Percentiles rank a stretch among this genome's conserved stretches.
phyloP scores from a whole-genome alignment of 371 early-diverging fungal genomes.

The Mucor mucedo region DNA sequence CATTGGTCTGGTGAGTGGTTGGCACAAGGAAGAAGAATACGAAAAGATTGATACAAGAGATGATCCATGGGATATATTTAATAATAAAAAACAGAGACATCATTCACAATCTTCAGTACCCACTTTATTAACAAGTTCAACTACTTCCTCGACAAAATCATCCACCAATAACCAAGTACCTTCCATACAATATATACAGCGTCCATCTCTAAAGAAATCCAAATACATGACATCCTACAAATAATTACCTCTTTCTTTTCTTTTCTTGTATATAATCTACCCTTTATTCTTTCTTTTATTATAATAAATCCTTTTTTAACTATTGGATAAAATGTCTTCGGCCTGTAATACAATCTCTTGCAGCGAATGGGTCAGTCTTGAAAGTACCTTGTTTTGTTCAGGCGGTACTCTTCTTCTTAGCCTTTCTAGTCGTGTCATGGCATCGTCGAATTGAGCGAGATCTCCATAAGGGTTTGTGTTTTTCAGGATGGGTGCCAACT shows the following conservation, averaged over 20 bases:
- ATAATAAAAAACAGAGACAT: slow-evolving; percentile 29
- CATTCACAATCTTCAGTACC: slow-evolving; percentile 26
- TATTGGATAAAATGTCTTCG: slow-evolving; percentile 24
- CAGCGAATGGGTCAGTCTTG: slow-evolving; percentile 24
- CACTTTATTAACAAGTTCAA: slow-evolving; percentile 26
- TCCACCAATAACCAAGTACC: background rate
- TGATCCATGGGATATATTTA: slow-evolving; percentile 24
- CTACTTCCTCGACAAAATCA: slow-evolving; percentile 16
- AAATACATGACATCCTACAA: background rate
- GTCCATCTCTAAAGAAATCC: slow-evolving; percentile 1
- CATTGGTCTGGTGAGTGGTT: slow-evolving; percentile 46
- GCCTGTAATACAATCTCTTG: slow-evolving; percentile 31
- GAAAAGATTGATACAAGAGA: background rate
- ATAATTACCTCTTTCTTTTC: background rate
- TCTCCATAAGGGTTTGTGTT: slow-evolving; percentile 25
- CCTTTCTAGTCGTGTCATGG: slow-evolving; percentile 27
- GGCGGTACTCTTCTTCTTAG: slow-evolving; percentile 31
- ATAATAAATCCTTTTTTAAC: background rate
- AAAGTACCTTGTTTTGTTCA: slow-evolving; percentile 25
- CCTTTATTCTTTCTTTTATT: background rate
- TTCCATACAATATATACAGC: slow-evolving; percentile 16
- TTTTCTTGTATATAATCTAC: background rate
- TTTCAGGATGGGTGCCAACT: slow-evolving; percentile 3
- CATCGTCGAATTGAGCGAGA: slow-evolving; percentile 31
- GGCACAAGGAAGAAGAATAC: slow-evolving; percentile 32